Base-by-base conservation (phyloP, 108 stramenopile genomes). In the Stephanodiscus triporus region DNA sequence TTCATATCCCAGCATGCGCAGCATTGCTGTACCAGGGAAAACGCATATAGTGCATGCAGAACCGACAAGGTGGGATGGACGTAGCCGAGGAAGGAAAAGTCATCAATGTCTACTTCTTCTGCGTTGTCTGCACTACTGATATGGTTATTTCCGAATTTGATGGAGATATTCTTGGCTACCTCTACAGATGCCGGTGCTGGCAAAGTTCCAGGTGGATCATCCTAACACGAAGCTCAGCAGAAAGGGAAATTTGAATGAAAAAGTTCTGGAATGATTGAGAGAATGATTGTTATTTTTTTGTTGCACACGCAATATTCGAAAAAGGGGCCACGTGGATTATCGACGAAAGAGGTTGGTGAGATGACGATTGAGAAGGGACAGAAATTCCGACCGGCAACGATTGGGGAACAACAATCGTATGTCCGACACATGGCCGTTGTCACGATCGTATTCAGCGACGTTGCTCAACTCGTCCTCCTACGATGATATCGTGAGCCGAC, bases 21-120 rank as follows among this genome's bases (percentile, higher is more conserved):
- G 54, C 40, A 89, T 71, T 68, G 63, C 87, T 89, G 72, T 83
- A 89, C 36, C 88, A 78, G 5, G 88, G 82, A 63, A 89, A 89
- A n/a, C 88, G 81, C 26, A 86, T 86, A 67, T 77, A 79, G 2
- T 63, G 23, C 16, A 38, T 29, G 61, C 88, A 89, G 6, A 76
- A 77, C 26, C 80, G 86, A 51, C 88, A 89, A 51, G 29, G 68
- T 42, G 13, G 88, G 88, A 45, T 72, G 80, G 19, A 86, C 66
- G 54, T 87, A 89, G 42, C 88, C 88, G 17, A 89, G 47, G 59
- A 87, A 89, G 17, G 84, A 80, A 30, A 62, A 53, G n/a, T 68
- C 5, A 11, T 74, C 70, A 23, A 38, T 26, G 26, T 67, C 74
- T 4, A 38, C 50, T 58, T 70, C 74, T 23, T 76, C 72, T 9